Percentiles rank a stretch among this genome's conserved stretches.
Conservation (phyloP, 352 stramenopile genomes). For the Paralagenidium karlingii region DNA sequence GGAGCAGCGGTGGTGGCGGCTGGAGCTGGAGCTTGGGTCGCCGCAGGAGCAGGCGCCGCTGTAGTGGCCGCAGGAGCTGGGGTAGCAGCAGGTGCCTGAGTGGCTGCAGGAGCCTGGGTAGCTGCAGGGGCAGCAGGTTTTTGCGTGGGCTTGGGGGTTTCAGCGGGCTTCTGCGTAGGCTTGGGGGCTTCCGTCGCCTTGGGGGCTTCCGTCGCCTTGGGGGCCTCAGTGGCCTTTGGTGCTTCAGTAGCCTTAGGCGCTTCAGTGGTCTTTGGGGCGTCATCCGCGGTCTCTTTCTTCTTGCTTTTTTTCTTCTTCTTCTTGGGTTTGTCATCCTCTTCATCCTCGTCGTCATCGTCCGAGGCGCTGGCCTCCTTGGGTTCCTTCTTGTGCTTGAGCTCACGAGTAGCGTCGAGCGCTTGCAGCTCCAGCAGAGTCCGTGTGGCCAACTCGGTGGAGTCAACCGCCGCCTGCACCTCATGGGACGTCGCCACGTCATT, state of each 20-base stretch:
- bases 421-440: no score
- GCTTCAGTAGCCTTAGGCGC: constrained; percentile 13
- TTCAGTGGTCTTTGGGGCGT: constrained; percentile 2
- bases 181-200: constrained; percentile 6
- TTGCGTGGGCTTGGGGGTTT: no score
- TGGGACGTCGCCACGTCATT: no score
- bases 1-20: not conserved
- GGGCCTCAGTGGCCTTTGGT: not conserved
- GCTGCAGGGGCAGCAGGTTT: constrained; percentile 2
- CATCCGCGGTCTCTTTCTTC: constrained; percentile 3
- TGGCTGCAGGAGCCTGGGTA: constrained; percentile 1
- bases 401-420: not conserved
- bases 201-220: not conserved
- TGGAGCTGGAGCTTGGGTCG: no score
- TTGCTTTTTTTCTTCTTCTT: constrained; percentile 14
- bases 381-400: not conserved
- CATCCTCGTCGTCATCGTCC: not conserved
- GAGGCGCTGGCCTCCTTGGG: not conserved
- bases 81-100: constrained; percentile 4
- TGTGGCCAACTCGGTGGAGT: no score
- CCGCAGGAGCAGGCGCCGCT: not conserved
- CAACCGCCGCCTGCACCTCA: no score
- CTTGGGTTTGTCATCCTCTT: constrained; percentile 1
- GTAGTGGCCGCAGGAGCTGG: constrained; percentile 2
- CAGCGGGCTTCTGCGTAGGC: no score